These are phyloP conservation scores for Pulveroboletus ridleyi DNA, from an alignment of 1,284 basidiomycete species.

Conservation along the genomic window DNA sequence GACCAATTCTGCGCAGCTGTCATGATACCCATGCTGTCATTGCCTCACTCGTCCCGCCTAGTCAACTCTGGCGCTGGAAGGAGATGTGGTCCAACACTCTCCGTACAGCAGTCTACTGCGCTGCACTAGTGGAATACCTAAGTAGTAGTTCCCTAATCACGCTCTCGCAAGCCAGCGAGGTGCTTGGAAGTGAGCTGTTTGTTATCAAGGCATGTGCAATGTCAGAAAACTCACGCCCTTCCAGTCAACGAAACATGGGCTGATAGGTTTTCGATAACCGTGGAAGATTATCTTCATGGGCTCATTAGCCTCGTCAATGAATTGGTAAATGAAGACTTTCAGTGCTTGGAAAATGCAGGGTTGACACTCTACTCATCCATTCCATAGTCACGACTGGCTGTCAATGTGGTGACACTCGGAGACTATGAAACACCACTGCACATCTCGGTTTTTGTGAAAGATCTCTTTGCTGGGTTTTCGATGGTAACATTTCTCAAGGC, in stretches of 20 bases:
- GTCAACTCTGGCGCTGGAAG: conserved; percentile 86
- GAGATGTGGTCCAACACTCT: conserved; percentile 78
- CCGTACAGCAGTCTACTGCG: conserved; percentile 68
- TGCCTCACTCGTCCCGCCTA: conserved; percentile 62
- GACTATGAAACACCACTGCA: conserved; percentile 82
- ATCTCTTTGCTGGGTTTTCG: conserved; percentile 82
- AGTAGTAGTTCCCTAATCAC: conserved; percentile 65
- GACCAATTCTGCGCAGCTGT: conserved; percentile 61
- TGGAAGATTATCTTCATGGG: conserved; percentile 88
- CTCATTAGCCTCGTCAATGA: conserved; percentile 85
- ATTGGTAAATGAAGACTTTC: conserved; percentile 55
- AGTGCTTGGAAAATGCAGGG: neutral
- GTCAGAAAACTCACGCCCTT: conserved; percentile 16
- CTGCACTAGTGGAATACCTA: conserved; percentile 72
- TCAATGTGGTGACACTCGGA: conserved; percentile 85
- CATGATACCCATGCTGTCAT: conserved; percentile 56
- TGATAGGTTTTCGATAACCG: conserved; percentile 68
- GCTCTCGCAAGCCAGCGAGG: conserved; percentile 53
- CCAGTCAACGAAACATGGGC: conserved; percentile 77
- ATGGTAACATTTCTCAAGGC: conserved; percentile 54
- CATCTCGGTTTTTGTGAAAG: conserved; percentile 84
- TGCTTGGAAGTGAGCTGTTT: conserved; percentile 68
- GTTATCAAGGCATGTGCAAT: conserved; percentile 3
- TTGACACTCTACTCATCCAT: conserved; percentile 16
- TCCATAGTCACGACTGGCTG: conserved; percentile 76